Base-by-base conservation (phyloP, 2,329 filamentous ascomycete genomes). In the Fusarium sp. region DNA sequence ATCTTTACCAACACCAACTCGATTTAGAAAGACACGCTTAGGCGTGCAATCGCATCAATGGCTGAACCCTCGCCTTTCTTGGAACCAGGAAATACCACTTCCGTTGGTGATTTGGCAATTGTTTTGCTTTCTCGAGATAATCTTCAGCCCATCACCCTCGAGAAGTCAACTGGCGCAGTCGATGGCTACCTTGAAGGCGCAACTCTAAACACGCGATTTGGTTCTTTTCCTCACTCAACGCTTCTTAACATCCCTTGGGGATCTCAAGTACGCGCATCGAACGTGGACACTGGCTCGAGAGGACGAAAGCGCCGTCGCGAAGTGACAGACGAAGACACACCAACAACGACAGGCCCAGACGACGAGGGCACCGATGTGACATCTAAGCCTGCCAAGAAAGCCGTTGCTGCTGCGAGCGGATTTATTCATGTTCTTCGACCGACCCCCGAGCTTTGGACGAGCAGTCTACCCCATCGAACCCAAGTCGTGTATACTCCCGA, bases 151-250 rank as follows among this genome's bases (percentile, higher is more conserved):
- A 84, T 94, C 26, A 89, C 92, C 65, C 87, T 94, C 28, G 84
- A 87, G 67, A 82, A 87, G 31, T 85, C 85, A 22, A 85, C 87
- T 38, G 89, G 88, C 53, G 85, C 88, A 42, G 85, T 91, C 67
- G 87, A 90, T 75, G 92, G 92, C 62, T 94, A 94, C 74, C 87
- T 88, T 31, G 91, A 94, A 76, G 92, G 92, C 36, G 90, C 90
- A 46, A 91, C 94, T 4, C 89, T 94, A 55, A 98, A 97, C 81
- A 99, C 95, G 2, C 90, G 94, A 44, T 99, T 97, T 76, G 96
- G 96, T 49, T 97, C 94, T 0, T 95, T 94, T 64, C 92, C 93
- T 0, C 93, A 95, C 77, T 91, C 88, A 13, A 94, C 92, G 0
- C 81, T 95, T 45, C 86, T 97, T 57, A 85, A 89, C 7, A 84